Percentiles rank a stretch among this genome's conserved stretches.
phyloP scores from a whole-genome alignment of 75 land plant species.

The Ceratopteris richardii region DNA sequence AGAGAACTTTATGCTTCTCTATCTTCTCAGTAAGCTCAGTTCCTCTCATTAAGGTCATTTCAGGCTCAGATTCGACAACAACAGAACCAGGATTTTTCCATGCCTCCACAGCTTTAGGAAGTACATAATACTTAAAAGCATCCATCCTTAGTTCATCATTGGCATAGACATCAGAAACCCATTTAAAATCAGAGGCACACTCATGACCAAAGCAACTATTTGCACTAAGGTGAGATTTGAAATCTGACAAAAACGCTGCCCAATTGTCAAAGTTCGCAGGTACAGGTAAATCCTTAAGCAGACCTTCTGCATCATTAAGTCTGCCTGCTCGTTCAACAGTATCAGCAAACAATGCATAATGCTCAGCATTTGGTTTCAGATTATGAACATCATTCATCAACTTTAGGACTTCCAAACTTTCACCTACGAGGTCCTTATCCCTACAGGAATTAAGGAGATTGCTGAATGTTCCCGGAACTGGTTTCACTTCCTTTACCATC shows the following conservation, averaged over 20 bases:
- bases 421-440: conserved; percentile 38
- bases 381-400: conserved; percentile 33
- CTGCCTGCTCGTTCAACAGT: conserved; percentile 50
- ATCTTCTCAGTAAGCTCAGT: conserved; percentile 3
- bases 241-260: background rate
- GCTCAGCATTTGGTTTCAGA: conserved; percentile 36
- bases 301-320: conserved; percentile 31
- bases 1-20: background rate
- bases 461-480: conserved; percentile 50
- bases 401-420: conserved; percentile 33
- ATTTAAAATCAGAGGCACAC: background rate
- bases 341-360: conserved; percentile 55
- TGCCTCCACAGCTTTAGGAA: background rate
- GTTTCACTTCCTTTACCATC: conserved; percentile 22
- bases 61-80: background rate
- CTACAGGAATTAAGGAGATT: conserved; percentile 58
- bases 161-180: background rate
- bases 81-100: conserved; percentile 2
- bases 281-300: conserved; percentile 23
- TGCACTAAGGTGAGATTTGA: background rate
- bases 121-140: background rate
- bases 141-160: background rate
- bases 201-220: background rate
- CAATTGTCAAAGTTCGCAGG: background rate
- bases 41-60: background rate